Evolutionary conservation across 2,329 filamentous ascomycete species (phyloP).

Genomic region (Bipolaris victoriae): DNA sequence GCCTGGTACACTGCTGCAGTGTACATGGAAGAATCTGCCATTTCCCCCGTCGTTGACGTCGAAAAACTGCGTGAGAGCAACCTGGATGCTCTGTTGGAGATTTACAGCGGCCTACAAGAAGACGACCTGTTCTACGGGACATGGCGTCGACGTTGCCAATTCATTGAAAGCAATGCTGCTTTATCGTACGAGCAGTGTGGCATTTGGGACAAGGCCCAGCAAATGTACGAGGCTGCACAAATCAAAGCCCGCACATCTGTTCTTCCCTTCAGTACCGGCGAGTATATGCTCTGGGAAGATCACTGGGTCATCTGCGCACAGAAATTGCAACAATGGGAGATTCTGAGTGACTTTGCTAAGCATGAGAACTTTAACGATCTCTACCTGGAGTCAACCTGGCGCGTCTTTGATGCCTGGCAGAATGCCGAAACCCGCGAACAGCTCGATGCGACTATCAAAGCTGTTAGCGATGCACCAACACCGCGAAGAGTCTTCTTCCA

Average conservation of each 20-base stretch:
- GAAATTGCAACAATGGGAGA: constrained; percentile 99
- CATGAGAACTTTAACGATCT: constrained; percentile 99
- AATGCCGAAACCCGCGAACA: constrained; percentile 84
- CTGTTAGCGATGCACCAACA: constrained; percentile 95
- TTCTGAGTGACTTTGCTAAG: constrained; percentile 95
- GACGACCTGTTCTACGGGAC: constrained; percentile 98
- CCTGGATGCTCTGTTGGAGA: constrained; percentile 90
- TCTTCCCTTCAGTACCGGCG: constrained; percentile 92
- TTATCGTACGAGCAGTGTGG: constrained; percentile 98
- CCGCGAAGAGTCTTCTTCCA: constrained; percentile 96
- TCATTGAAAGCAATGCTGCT: constrained; percentile 95
- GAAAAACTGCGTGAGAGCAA: constrained; percentile 88
- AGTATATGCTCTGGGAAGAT: constrained; percentile 99
- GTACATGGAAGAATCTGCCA: constrained; percentile 87
- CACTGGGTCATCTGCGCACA: constrained; percentile 98
- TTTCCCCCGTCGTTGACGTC: constrained; percentile 84
- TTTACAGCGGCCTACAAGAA: constrained; percentile 89
- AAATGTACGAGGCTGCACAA: constrained; percentile 94
- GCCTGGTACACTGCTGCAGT: constrained; percentile 95
- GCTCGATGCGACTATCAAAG: constrained; percentile 91
- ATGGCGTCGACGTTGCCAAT: constrained; percentile 93
- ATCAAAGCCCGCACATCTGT: constrained; percentile 95
- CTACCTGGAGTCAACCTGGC: constrained; percentile 92
- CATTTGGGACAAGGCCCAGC: constrained; percentile 99
- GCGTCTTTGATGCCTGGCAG: constrained; percentile 94